phyloP scores from a whole-genome alignment of 2,329 filamentous ascomycete species.

The Penicillium corylophilum region DNA sequence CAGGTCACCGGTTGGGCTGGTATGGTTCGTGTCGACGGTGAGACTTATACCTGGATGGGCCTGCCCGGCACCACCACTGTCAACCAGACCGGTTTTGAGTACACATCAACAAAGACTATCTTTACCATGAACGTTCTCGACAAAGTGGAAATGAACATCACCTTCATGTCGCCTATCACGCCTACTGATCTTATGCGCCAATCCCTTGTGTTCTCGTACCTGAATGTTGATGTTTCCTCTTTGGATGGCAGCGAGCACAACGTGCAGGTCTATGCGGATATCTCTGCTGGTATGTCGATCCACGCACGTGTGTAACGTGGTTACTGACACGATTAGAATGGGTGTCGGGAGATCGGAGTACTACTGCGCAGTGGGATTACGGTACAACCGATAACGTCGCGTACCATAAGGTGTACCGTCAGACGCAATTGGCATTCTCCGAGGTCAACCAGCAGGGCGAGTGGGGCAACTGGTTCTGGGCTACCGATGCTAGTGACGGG shows the following conservation, averaged over 20 bases:
- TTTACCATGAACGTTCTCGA: conserved; percentile 66
- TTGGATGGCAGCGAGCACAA: conserved; percentile 62
- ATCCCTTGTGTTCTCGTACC: conserved; percentile 69
- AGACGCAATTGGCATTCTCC: conserved; percentile 48
- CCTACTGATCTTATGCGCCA: conserved; percentile 66
- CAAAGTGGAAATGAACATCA: conserved; percentile 64
- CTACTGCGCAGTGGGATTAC: conserved; percentile 63
- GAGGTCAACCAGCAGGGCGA: conserved; percentile 51
- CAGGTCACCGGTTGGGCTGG: conserved; percentile 66
- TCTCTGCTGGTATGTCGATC: conserved; percentile 60
- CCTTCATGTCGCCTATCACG: conserved; percentile 69
- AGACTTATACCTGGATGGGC: conserved; percentile 68
- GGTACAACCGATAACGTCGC: conserved; percentile 52
- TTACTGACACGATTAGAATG: conserved; percentile 57
- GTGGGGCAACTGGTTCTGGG: conserved; percentile 57
- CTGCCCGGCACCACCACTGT: conserved; percentile 47
- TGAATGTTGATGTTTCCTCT: conserved; percentile 63
- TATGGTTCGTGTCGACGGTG: conserved; percentile 66
- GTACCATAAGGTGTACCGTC: conserved; percentile 60
- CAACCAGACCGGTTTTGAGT: conserved; percentile 63
- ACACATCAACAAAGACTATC: conserved; percentile 70
- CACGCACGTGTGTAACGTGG: background rate
- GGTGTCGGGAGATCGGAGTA: conserved; percentile 61
- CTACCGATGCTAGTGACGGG: conserved; percentile 43
- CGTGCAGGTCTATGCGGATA: conserved; percentile 71